Evolutionary conservation across 2,329 filamentous ascomycete genomes (phyloP).

Genomic region (Lecanosticta acicola): DNA sequence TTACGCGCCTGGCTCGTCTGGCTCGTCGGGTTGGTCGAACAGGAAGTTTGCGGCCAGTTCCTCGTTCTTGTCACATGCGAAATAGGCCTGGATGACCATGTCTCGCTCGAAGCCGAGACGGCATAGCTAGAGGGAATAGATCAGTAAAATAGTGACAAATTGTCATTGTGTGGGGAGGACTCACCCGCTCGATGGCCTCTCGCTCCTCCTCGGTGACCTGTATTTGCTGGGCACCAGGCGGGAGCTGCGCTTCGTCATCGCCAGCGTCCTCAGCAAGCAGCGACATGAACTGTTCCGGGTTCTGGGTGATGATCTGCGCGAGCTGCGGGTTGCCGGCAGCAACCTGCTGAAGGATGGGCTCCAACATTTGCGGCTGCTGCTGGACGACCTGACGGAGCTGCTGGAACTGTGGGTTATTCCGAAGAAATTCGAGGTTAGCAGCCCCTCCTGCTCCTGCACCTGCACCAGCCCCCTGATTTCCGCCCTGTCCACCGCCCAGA

Average conservation of each 20-base stretch:
- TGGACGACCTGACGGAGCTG: constrained; percentile 95
- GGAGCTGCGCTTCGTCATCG: constrained; percentile 71
- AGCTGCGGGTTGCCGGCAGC: constrained; percentile 91
- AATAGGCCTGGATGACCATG: constrained; percentile 94
- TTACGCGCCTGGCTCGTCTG: constrained; percentile 24
- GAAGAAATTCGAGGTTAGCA: constrained; percentile 80
- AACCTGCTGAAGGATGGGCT: constrained; percentile 94
- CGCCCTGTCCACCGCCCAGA: constrained; percentile 35
- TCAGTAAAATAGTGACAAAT: constrained; percentile 15
- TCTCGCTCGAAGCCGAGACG: constrained; percentile 89
- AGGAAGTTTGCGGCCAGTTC: constrained; percentile 96
- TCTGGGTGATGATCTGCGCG: constrained; percentile 82
- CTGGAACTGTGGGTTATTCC: constrained; percentile 95
- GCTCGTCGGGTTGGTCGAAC: constrained; percentile 90
- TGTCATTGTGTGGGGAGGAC: constrained; percentile 30
- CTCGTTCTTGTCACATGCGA: constrained; percentile 99
- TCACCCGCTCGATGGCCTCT: constrained; percentile 90
- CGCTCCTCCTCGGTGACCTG: constrained; percentile 92
- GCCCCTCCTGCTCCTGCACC: constrained; percentile 45
- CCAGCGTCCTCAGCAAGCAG: constrained; percentile 78
- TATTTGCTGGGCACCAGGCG: constrained; percentile 83
- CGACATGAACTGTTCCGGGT: constrained; percentile 89
- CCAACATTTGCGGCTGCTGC: constrained; percentile 96
- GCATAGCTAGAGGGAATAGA: constrained; percentile 64
- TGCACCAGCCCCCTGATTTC: constrained; percentile 31